Conservation (phyloP, 2,329 filamentous ascomycete species). For the Magnaporthales sp. region DNA sequence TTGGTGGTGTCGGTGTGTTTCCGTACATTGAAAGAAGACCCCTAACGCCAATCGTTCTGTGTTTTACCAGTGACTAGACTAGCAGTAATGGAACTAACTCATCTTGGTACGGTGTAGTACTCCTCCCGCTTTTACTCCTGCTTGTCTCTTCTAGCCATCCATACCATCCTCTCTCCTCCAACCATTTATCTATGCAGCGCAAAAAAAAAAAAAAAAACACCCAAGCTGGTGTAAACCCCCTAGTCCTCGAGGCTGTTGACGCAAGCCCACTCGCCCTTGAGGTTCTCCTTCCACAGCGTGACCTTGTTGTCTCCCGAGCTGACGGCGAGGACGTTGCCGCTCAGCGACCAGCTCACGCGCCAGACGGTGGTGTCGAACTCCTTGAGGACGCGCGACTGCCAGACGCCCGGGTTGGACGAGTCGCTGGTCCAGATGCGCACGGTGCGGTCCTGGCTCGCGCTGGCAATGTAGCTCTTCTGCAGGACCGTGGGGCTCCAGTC, state of each 20-base stretch:
- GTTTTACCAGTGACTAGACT: neutral
- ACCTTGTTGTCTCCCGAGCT: constrained; percentile 95
- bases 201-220: neutral
- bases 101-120: neutral
- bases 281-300: constrained; percentile 95
- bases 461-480: constrained; percentile 94
- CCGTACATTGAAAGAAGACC: neutral
- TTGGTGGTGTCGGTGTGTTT: neutral
- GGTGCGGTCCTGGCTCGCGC: constrained; percentile 91
- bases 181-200: neutral
- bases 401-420: constrained; percentile 56
- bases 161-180: neutral
- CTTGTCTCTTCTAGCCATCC: neutral
- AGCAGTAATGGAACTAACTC: neutral
- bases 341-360: constrained; percentile 96
- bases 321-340: constrained; percentile 91
- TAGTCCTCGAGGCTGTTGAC: constrained; percentile 95
- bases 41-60: neutral
- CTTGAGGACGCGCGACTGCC: constrained; percentile 76
- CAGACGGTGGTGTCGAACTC: constrained; percentile 79
- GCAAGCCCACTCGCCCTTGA: constrained; percentile 93
- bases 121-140: neutral
- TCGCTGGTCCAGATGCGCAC: constrained; percentile 94
- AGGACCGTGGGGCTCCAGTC: constrained; percentile 94
- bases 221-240: neutral